Evolutionary conservation across 1,284 basidiomycete species (phyloP), one percentile per base, ranked within the genome.

Genomic region (Ustilago xerochloae): DNA sequence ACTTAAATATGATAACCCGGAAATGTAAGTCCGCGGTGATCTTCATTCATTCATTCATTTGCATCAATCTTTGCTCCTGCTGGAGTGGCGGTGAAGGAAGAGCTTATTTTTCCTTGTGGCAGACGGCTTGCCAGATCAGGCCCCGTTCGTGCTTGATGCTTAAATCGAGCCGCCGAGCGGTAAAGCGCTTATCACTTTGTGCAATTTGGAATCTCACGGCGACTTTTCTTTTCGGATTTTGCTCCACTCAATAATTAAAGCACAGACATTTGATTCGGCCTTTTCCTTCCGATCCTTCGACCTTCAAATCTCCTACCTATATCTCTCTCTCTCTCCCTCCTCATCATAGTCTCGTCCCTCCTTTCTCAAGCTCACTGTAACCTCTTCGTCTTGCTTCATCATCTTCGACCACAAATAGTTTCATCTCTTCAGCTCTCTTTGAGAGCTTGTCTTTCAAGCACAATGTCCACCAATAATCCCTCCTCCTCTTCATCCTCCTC

Each of bases 381-480:
- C n/a, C n/a, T n/a, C n/a, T n/a, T n/a, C n/a, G n/a, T n/a, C n/a
- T 33, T 33, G 32, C 41, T 43, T 43, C 41, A 5, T 43, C 41
- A 24, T 10, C 4, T 24, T 24, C 6, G 41, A 20, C 41, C 22
- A 24, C 41, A 24, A 4, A 26, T 24, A 43, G 10, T 24, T 9
- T 3, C 22, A 24, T 13, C 22, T 6, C 22, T 24, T 12, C 12
- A 9, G 3, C 22, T 24, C 12, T 13, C 38, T 18, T 20, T 18
- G 38, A 20, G 38, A 6, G n/a, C 4, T 20, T 2, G 4, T 20
- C 22, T 24, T 24, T 12, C 22, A 10, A 16, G 29, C 38, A 55
- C 20, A 20, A 63, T 63, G 66, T 52, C 61, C 7, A 36, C 26
- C 24, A 46, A 46, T 28, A 16, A 16, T 28, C n/a, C 45, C 15